Percentiles rank a stretch among this genome's conserved stretches.
Evolutionary conservation across 805 yeast genomes (phyloP).

Genomic region (Soucietia sequanensis): DNA sequence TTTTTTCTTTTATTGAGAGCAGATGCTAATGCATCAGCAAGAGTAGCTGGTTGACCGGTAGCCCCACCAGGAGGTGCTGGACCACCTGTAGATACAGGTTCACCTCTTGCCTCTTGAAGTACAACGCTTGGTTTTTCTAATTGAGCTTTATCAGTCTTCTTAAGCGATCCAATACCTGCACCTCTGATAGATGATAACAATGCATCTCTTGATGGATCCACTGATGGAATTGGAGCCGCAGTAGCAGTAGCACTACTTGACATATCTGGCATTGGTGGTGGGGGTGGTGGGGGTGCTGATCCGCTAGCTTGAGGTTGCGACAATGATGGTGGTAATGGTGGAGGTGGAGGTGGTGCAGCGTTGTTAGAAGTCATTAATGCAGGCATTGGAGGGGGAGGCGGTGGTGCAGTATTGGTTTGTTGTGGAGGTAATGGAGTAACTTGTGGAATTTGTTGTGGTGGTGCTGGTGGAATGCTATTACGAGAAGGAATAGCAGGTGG

Average conservation of each 20-base stretch:
- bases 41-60: slow-evolving; percentile 55
- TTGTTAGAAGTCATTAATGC: slow-evolving; percentile 20
- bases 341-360: slow-evolving; percentile 21
- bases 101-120: slow-evolving; percentile 71
- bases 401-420: slow-evolving; percentile 6
- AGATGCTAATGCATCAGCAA: slow-evolving; percentile 86
- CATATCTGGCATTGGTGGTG: slow-evolving; percentile 27
- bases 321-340: slow-evolving; percentile 21
- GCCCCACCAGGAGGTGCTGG: slow-evolving; percentile 32
- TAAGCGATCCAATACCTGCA: slow-evolving; percentile 68
- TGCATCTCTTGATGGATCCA: slow-evolving; percentile 70
- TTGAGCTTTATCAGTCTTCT: slow-evolving; percentile 79
- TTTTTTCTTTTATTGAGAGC: slow-evolving; percentile 81
- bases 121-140: slow-evolving; percentile 76
- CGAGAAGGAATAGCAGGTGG: slow-evolving; percentile 19
- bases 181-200: slow-evolving; percentile 82
- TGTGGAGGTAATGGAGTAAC: slow-evolving; percentile 1
- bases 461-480: slow-evolving; percentile 10
- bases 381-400: slow-evolving; percentile 13
- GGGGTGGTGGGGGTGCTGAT: slow-evolving; percentile 44
- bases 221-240: slow-evolving; percentile 19
- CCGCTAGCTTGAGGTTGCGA: slow-evolving; percentile 14
- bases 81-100: slow-evolving; percentile 38
- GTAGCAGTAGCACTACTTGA: slow-evolving; percentile 18
- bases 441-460: slow-evolving; percentile 4